These are phyloP conservation scores for Dalbergia cochinchinensis DNA, from an alignment of 306 rosid genomes.

Conservation along the genomic window DNA sequence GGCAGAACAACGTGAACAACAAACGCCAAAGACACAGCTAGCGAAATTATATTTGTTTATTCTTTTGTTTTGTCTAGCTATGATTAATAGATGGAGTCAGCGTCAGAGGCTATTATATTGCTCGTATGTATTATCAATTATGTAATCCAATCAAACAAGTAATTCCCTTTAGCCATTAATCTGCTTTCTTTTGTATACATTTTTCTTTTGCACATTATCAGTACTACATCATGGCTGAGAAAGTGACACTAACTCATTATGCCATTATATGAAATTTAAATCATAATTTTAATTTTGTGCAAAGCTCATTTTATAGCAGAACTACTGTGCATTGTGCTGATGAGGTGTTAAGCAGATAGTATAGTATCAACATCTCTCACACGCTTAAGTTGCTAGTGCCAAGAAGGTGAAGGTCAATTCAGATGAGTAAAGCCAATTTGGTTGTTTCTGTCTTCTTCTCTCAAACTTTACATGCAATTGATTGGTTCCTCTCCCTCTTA, in stretches of 20 bases:
- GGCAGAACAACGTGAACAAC: conserved; percentile 32
- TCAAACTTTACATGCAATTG: conserved; percentile 50
- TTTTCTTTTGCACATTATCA: conserved; percentile 21
- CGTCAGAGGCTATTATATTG: conserved; percentile 29
- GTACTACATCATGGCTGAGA: conserved; percentile 36
- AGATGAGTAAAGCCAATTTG: conserved; percentile 51
- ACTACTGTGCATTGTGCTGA: conserved; percentile 43
- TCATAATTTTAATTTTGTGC: conserved; percentile 31
- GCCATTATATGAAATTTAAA: conserved; percentile 31
- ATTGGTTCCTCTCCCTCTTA: conserved; percentile 46
- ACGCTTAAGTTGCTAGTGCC: conserved; percentile 34
- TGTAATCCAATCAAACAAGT: conserved; percentile 49
- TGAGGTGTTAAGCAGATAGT: conserved; percentile 45
- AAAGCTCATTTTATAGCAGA: conserved; percentile 38
- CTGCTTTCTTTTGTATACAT: conserved; percentile 31
- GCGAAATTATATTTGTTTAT: background rate
- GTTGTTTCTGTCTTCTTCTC: conserved; percentile 53
- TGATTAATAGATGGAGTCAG: conserved; percentile 30
- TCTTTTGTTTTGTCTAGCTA: background rate
- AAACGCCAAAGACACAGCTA: background rate
- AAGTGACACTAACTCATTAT: conserved; percentile 50
- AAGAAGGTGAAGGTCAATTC: conserved; percentile 48
- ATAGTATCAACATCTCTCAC: background rate
- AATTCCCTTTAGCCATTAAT: conserved; percentile 36
- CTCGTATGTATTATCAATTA: conserved; percentile 1